Conservation (phyloP, 2,329 filamentous ascomycete species). For the Leptographium procerum region DNA sequence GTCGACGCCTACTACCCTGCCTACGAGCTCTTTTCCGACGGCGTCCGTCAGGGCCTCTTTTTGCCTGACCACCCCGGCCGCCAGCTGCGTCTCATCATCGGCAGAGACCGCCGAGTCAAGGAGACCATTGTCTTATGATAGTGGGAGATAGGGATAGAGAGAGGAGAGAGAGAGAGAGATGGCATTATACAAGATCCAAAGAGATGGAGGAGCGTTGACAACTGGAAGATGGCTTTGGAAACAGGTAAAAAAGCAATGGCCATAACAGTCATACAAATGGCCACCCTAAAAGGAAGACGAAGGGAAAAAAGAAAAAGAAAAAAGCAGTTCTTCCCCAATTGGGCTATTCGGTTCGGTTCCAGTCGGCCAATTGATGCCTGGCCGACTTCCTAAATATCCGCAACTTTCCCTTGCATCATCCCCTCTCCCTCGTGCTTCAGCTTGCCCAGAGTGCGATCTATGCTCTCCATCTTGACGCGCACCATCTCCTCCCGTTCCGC, state of each 20-base stretch:
- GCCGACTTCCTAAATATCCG: constrained; percentile 14
- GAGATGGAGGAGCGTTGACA: no score
- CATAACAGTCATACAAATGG: neutral
- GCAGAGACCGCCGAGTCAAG: constrained; percentile 47
- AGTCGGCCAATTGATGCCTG: no score
- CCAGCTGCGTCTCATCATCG: constrained; percentile 52
- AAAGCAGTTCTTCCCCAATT: no score
- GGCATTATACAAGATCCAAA: no score
- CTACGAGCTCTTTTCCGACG: constrained; percentile 57
- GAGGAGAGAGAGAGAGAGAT: no score
- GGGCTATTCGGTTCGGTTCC: no score
- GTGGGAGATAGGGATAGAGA: no score
- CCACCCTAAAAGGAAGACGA: no score
- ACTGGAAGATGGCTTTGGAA: no score
- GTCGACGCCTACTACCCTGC: constrained; percentile 59
- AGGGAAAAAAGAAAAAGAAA: no score
- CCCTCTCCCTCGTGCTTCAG: constrained; percentile 45
- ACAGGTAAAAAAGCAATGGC: no score
- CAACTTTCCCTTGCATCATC: constrained; percentile 37
- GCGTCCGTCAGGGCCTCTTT: constrained; percentile 46
- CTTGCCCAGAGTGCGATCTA: constrained; percentile 41
- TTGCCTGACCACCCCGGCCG: constrained; percentile 30
- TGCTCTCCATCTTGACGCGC: constrained; percentile 38
- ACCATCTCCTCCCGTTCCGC: constrained; percentile 42
- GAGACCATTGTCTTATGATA: constrained; percentile 37